Conservation (phyloP, 495 filamentous ascomycete genomes). For the Pyrenopolyporus hunteri region DNA sequence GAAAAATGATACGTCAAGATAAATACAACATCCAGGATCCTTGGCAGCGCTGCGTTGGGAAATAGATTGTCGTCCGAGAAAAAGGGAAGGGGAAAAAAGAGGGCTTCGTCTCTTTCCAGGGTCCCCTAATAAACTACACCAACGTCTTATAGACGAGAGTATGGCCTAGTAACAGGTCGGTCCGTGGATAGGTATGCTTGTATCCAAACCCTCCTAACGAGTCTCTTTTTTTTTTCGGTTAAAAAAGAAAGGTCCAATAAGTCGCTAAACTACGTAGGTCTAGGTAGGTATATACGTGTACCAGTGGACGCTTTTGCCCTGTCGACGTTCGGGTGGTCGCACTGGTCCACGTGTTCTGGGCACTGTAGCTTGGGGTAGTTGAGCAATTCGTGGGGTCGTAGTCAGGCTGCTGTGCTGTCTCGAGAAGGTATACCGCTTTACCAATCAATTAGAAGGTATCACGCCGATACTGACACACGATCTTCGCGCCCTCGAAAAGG, state of each 20-base stretch:
- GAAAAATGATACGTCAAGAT: constrained; percentile 36
- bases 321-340: constrained; percentile 32
- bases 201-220: constrained; percentile 37
- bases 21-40: constrained; percentile 37
- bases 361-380: constrained; percentile 31
- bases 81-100: constrained; percentile 8
- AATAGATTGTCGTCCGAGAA: constrained; percentile 33
- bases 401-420: constrained; percentile 40
- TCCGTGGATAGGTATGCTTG: constrained; percentile 20
- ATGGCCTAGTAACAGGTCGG: constrained; percentile 13
- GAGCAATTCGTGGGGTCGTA: constrained; percentile 42
- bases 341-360: constrained; percentile 45
- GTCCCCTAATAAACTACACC: constrained; percentile 9
- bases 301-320: constrained; percentile 36
- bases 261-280: no score
- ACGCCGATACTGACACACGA: constrained; percentile 39
- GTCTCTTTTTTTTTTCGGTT: constrained; percentile 13
- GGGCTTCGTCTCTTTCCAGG: not conserved
- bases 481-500: constrained; percentile 33
- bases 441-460: constrained; percentile 38
- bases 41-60: constrained; percentile 32
- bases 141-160: constrained; percentile 26
- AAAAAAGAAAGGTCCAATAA: constrained; percentile 23
- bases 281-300: constrained; percentile 47
- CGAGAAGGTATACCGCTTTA: constrained; percentile 26